Percentiles rank a stretch among this genome's conserved stretches.
These are phyloP conservation scores for Metschnikowia shivogae DNA, from an alignment of 805 yeast genomes.

Conservation along the genomic window DNA sequence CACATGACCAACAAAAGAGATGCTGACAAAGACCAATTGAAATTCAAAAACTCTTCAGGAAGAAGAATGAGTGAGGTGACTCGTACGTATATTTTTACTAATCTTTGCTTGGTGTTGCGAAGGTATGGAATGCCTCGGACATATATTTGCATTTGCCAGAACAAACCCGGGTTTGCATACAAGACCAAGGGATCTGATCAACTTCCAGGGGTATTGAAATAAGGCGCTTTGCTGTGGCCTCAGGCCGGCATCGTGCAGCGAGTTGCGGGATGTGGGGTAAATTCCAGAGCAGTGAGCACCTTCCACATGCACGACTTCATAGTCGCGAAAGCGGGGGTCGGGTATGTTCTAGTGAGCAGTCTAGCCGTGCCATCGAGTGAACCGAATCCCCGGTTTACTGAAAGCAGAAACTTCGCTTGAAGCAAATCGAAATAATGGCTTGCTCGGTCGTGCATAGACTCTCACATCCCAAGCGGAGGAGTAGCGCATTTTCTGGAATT, in stretches of 20 bases:
- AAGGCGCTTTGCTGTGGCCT: neutral
- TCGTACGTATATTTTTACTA: slow-evolving; percentile 29
- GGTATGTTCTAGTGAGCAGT: neutral
- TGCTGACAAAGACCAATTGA: slow-evolving; percentile 15
- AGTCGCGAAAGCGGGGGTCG: slow-evolving; percentile 12
- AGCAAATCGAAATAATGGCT: too few species aligned
- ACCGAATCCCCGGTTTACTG: too few species aligned
- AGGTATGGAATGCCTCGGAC: too few species aligned
- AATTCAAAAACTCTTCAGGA: slow-evolving; percentile 12
- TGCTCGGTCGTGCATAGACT: too few species aligned
- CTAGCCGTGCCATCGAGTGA: neutral
- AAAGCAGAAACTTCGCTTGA: too few species aligned
- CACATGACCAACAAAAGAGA: slow-evolving; percentile 30
- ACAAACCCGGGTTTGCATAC: too few species aligned
- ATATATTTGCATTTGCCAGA: too few species aligned
- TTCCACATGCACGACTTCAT: slow-evolving; percentile 10
- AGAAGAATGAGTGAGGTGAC: slow-evolving; percentile 26
- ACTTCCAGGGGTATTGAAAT: too few species aligned
- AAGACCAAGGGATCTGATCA: too few species aligned
- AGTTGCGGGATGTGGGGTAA: slow-evolving; percentile 13
- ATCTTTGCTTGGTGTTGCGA: neutral
- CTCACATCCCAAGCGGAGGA: too few species aligned
- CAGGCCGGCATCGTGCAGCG: neutral
- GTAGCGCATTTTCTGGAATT: slow-evolving; percentile 1
- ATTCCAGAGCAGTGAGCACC: slow-evolving; percentile 3